Evolutionary conservation across 257 asterid genomes (phyloP).

Genomic region (Rauvolfia tetraphylla): DNA sequence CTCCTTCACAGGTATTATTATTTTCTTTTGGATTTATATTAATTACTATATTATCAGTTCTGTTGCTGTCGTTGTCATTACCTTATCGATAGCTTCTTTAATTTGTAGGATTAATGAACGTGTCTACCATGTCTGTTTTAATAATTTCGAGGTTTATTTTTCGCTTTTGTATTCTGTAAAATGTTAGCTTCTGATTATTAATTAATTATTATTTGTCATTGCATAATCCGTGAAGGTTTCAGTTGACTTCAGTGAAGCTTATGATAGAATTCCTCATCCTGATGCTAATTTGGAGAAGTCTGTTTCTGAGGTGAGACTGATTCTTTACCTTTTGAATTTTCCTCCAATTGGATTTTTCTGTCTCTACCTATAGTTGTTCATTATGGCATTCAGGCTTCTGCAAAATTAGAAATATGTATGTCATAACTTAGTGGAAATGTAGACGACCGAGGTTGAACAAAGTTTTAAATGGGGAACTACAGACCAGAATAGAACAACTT

Average conservation of each 20-base stretch:
- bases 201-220: not conserved
- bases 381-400: not conserved
- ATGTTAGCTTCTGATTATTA: not conserved
- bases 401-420: not conserved
- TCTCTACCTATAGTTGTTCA: not conserved
- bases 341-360: not conserved
- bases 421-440: not conserved
- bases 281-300: constrained; percentile 61
- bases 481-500: not conserved
- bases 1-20: constrained; percentile 52
- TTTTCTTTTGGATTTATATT: constrained; percentile 6
- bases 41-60: not conserved
- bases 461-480: not conserved
- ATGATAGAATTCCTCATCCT: constrained; percentile 73
- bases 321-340: not conserved
- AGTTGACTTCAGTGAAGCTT: constrained; percentile 48
- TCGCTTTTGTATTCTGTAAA: not conserved
- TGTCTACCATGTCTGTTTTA: no score
- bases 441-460: not conserved
- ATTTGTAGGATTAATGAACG: not conserved
- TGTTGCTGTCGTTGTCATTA: not conserved
- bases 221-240: constrained; percentile 39
- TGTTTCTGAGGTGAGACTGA: constrained; percentile 57
- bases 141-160: not conserved
- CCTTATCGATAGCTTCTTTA: not conserved